Evolutionary conservation across 768 basidiomycete species (phyloP).

Genomic region (Kwoniella sp.): DNA sequence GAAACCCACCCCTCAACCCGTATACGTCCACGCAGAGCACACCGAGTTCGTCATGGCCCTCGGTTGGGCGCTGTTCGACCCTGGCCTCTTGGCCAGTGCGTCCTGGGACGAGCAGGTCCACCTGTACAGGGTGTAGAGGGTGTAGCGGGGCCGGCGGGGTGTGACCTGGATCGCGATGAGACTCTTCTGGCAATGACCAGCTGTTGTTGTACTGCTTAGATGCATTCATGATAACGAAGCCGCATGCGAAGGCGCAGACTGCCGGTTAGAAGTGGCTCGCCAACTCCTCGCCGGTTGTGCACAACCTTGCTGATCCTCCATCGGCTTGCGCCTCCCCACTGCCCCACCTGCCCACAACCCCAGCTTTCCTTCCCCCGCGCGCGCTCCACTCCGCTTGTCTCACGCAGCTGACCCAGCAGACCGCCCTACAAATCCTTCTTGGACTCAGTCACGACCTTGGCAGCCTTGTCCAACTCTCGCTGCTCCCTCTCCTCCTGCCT

Average conservation of each 20-base stretch:
- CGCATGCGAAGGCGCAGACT: too few relatives aligned
- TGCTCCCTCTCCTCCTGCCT: constrained; percentile 58
- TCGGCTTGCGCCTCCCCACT: too few relatives aligned
- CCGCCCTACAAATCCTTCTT: constrained; percentile 39
- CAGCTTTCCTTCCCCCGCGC: not conserved
- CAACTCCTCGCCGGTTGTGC: too few relatives aligned
- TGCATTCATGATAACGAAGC: too few relatives aligned
- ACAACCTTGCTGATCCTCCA: too few relatives aligned
- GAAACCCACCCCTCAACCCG: not conserved
- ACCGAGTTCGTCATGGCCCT: constrained; percentile 93
- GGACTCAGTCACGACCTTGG: constrained; percentile 9
- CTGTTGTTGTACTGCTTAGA: too few relatives aligned
- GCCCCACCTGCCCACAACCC: not conserved
- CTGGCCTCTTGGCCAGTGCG: constrained; percentile 79
- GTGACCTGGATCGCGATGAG: too few relatives aligned
- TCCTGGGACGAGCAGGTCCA: constrained; percentile 85
- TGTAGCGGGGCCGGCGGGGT: too few relatives aligned
- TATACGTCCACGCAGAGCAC: constrained; percentile 65
- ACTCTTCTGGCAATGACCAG: too few relatives aligned
- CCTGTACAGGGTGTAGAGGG: constrained; percentile 54
- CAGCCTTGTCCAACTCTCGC: constrained; percentile 46
- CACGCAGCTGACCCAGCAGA: not conserved
- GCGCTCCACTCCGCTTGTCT: too few relatives aligned
- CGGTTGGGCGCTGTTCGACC: constrained; percentile 86
- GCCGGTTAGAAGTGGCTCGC: too few relatives aligned